Evolutionary conservation across 345 rosid species (phyloP), one percentile per base, ranked within the genome.

Genomic region (Dipteronia dyeriana): DNA sequence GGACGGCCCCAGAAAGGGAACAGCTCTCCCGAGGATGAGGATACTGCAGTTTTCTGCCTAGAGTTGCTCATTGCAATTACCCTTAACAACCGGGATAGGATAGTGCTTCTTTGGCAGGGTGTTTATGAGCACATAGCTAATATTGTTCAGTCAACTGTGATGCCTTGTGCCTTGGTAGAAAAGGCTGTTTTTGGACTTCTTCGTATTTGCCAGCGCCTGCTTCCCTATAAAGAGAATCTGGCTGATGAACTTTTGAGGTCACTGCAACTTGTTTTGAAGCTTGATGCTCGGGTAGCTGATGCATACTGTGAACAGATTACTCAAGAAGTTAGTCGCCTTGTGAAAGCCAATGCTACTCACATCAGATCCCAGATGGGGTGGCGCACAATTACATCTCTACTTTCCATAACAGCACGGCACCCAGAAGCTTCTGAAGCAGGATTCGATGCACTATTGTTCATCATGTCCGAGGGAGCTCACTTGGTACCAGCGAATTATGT

Each of bases 371-470:
- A 85, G 75, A 88, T 90, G 79, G 98, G 99, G 13, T 96, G 99
- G 99, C 93, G 97, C 75, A 94, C 94, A 25, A 89, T 96, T 73
- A 87, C 93, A 26, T 91, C 97, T 72, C 85, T 96, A 70, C 97
- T 96, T 78, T 96, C 98, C 76, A 87, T 94, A 76, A 96, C 99
- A 66, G 97, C 97, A 12, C 87, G 94, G 68, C 98, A 96, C 68
- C 97, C 97, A 22, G 99, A 96, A 87, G 99, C 99, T 82, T 96
- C 99, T 51, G 95, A 92, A 85, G 95, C 91, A 73, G 98, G 99
- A 82, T 96, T 96, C 66, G 90, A 89, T 75, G 98, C 97, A 1
- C 79, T 96, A 3, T 75, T 91, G 64, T 96, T 91, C 82, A 92
- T 96, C 38, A 92, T 96, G 98, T 82, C 90, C 64, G 97, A 89